Base-by-base conservation (phyloP, 108 stramenopile genomes). In the Skeletonema marinoi region DNA sequence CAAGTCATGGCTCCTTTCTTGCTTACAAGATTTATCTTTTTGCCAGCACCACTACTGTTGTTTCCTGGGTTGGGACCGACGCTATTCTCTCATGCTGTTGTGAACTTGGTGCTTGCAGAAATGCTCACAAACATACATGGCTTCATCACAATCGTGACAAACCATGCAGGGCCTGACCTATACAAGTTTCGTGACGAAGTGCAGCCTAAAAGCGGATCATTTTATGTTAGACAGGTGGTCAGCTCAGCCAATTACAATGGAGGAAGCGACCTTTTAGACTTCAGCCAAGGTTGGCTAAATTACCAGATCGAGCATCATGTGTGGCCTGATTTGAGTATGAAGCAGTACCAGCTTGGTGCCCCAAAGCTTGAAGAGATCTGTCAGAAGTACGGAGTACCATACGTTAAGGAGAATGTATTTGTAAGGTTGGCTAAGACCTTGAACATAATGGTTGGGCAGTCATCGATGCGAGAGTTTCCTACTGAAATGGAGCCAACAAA, bases 261-360 rank as follows among this genome's bases (percentile, higher is more conserved):
- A 36, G 91, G 91, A n/a, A 87, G 72, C n/a, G 89, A 92, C 56
- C 32, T 67, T 25, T 39, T 88, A 17, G 91, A 92, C 71, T 89
- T 89, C 68, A 63, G 71, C n/a, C 91, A 92, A 33, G 91, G 91
- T 50, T 92, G 81, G 77, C 66, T 92, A 29, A 89, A 89, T 75
- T 92, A 92, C 50, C 91, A 92, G 68, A 89, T 89, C 62, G 91
- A 89, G 68, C 91, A 89, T 51, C 91, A 92, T 56, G 51, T 89
- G 36, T 89, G 87, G 88, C 91, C 91, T 38, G 87, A 88, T 36
- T 76, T 89, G 19, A 77, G 75, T 39, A 92, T 92, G 91, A 65
- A 85, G 36, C 81, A 76, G 36, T 92, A 89, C 68, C 88, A 92
- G 75, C 76, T 67, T n/a, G 87, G 82, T 9, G 86, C 85, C 16